phyloP scores from a whole-genome alignment of 306 rosid species.

The Geum urbanum region DNA sequence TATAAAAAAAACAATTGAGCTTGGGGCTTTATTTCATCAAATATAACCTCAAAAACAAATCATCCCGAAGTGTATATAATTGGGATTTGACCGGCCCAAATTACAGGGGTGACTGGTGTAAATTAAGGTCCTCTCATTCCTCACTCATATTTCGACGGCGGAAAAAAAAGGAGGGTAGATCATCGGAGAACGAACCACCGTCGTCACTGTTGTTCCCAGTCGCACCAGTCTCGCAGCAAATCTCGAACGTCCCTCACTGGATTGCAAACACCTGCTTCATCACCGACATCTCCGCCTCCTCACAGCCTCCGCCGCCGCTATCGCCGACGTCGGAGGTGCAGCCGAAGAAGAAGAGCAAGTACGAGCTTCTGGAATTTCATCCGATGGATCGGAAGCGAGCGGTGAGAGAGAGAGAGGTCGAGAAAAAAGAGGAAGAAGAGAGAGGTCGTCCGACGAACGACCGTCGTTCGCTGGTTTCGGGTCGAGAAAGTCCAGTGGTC shows the following conservation, averaged over 20 bases:
- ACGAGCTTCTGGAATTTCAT: slow-evolving; percentile 69
- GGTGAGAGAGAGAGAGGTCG: slow-evolving; percentile 21
- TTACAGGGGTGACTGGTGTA: background rate
- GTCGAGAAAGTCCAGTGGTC: slow-evolving; percentile 66
- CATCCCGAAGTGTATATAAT: too few relatives aligned
- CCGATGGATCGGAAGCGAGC: slow-evolving; percentile 53
- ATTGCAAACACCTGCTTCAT: slow-evolving; percentile 63
- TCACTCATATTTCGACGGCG: background rate
- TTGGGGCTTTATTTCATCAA: background rate
- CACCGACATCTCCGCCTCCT: slow-evolving; percentile 40
- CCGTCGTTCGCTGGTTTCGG: slow-evolving; percentile 30
- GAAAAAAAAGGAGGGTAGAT: slow-evolving; percentile 43
- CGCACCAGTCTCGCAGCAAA: slow-evolving; percentile 22
- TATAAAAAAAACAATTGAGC: too few relatives aligned
- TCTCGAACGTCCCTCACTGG: slow-evolving; percentile 18
- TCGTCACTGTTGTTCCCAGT: slow-evolving; percentile 55
- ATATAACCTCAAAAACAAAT: too few relatives aligned
- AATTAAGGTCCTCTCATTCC: background rate
- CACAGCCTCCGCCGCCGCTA: slow-evolving; percentile 21
- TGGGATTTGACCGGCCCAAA: background rate
- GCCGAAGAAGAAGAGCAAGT: slow-evolving; percentile 17
- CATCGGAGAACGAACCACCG: slow-evolving; percentile 25
- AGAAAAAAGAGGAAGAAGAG: slow-evolving; percentile 33
- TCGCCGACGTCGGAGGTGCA: slow-evolving; percentile 19
- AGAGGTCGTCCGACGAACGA: slow-evolving; percentile 25